Base-by-base conservation (phyloP, 768 basidiomycete species). In the Tulasnella sp. region DNA sequence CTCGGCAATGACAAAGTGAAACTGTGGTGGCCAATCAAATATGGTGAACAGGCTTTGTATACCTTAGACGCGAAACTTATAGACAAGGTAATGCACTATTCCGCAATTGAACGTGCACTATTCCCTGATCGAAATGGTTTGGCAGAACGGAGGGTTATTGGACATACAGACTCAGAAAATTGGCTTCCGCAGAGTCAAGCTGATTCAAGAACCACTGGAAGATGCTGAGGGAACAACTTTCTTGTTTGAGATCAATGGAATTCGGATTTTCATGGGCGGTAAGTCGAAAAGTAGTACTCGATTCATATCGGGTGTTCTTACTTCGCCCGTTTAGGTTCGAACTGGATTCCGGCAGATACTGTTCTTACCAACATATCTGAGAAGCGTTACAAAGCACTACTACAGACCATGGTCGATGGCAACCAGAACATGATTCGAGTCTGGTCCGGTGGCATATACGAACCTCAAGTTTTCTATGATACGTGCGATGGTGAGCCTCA, bases 191-290 rank as follows among this genome's bases (percentile, higher is more conserved):
- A 58, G 64, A 7, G 65, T 69, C 3, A 56, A 63, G 25, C 59
- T 76, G 45, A 58, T 75, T 1, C 73, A 74, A 59, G 68, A 70
- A 28, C 65, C 69, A 0, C 63, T 75, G 2, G 45, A 53, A 6
- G 66, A 64, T 22, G 56, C 65, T 8, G 60, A 64, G 2, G 75
- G 75, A 0, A 69, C 66, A 1, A 65, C 69, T 16, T 75, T 76
- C 62, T 58, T 69, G 10, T 76, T 76, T 57, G 66, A 72, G 53
- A 61, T 76, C 53, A 76, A 76, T 58, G 67, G 67, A 34, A 59
- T 69, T 3, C 59, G 70, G 12, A 63, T 75, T 37, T 76, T 75
- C 55, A 64, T 66, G 52, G 74, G 73, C 12, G 65, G 65, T 62
- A 27, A 15, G 62, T 49, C 9, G 22, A 22, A 15, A 29, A 22